Evolutionary conservation across 2,329 filamentous ascomycete species (phyloP), one percentile per base, ranked within the genome.

Genomic region (Colletotrichum neosansevieriae): DNA sequence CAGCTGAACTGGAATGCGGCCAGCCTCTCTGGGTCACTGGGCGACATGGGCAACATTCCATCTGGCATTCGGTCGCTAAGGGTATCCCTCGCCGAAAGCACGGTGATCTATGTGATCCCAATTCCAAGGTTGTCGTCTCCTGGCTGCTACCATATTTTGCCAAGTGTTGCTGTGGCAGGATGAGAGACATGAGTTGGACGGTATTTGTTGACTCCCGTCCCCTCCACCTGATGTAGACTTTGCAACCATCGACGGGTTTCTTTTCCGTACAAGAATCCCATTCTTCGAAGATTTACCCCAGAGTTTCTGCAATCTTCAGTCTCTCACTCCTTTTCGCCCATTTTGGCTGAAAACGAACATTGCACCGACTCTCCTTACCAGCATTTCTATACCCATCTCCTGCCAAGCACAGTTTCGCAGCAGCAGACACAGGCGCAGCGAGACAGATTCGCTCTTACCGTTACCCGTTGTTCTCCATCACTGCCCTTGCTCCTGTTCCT

Each of bases 231-330:
- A 58, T 57, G 56, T 50, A 36, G 65, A 38, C 53, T 65, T 29
- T 68, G 65, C 34, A 68, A 68, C 65, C 65, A 68, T 68, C 65
- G 60, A 68, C 65, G 65, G 53, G 19, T 53, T 70, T 68, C 63
- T 58, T 63, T 65, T 71, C 59, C 65, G 69, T 69, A 62, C 60
- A 69, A 70, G 60, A 66, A 61, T 65, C 66, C 69, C 68, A 70
- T 69, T 65, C 68, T 68, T 64, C 42, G 47, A 60, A 51, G 66
- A 57, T 59, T 59, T 40, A 62, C 56, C 54, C 51, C 67, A 62
- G 6, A 29, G 40, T 59, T 54, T 57, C 58, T 49, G 47, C 17
- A 50, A 58, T 47, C 61, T 57, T 58, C 58, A 42, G 53, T 60
- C 49, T 64, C 63, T 59, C 64, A 47, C 64, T 59, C 64, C 21